phyloP scores from a whole-genome alignment of 257 asterid genomes.

The Solanum pennellii region DNA sequence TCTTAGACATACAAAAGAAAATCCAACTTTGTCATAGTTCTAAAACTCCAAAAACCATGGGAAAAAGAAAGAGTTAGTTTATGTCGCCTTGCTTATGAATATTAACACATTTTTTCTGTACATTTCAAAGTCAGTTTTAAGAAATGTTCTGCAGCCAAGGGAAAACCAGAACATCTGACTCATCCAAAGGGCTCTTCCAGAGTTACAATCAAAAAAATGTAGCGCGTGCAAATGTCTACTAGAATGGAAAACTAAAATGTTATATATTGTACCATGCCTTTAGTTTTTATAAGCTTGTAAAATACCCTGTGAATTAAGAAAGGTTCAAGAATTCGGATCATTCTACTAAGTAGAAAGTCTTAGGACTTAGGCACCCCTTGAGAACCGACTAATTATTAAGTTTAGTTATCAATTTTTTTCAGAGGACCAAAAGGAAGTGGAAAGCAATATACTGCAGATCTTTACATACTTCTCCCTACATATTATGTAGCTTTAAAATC shows the following conservation, averaged over 20 bases:
- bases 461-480: background rate
- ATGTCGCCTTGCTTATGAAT: background rate
- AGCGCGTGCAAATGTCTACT: background rate
- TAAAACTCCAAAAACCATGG: background rate
- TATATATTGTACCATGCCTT: background rate
- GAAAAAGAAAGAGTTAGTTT: background rate
- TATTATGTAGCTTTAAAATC: background rate
- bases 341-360: background rate
- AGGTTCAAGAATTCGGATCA: background rate
- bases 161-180: background rate
- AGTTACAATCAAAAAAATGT: background rate
- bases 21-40: background rate
- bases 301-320: background rate
- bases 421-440: background rate
- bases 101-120: background rate
- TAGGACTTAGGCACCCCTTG: background rate
- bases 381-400: background rate
- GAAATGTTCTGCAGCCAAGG: background rate
- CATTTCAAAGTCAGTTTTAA: background rate
- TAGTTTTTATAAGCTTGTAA: background rate
- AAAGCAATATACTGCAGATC: background rate
- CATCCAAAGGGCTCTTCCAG: background rate
- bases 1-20: background rate
- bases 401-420: background rate
- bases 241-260: background rate